These are phyloP conservation scores for Malus sieversii DNA, from an alignment of 306 rosid genomes.

Conservation along the genomic window DNA sequence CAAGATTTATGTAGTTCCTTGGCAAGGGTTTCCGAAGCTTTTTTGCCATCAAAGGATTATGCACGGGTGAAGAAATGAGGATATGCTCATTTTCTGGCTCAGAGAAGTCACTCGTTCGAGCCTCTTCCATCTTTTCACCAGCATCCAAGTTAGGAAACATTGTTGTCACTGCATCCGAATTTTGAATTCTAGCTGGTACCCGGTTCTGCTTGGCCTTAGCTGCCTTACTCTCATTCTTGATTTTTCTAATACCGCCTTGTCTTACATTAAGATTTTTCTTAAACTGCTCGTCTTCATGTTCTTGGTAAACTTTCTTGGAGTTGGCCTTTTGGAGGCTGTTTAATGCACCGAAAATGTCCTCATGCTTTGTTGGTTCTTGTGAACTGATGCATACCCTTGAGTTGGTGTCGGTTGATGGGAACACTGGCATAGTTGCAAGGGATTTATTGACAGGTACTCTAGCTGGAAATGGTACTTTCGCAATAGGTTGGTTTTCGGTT, in stretches of 20 bases:
- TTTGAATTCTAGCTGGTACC: conserved; percentile 44
- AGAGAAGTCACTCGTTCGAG: conserved; percentile 46
- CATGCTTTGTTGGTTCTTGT: conserved; percentile 41
- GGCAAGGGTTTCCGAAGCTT: conserved; percentile 47
- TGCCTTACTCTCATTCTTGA: conserved; percentile 42
- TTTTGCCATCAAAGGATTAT: conserved; percentile 38
- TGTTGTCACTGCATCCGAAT: conserved; percentile 38
- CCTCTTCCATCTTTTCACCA: conserved; percentile 38
- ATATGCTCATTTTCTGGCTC: conserved; percentile 69
- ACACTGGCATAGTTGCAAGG: conserved; percentile 29
- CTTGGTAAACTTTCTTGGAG: conserved; percentile 49
- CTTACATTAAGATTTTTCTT: conserved; percentile 53
- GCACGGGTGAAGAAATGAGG: conserved; percentile 30
- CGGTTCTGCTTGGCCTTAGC: conserved; percentile 61
- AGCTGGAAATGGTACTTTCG: conserved; percentile 48
- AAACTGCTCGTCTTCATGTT: conserved; percentile 61
- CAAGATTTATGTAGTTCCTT: conserved; percentile 61
- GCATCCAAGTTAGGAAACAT: conserved; percentile 37
- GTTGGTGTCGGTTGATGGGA: conserved; percentile 17
- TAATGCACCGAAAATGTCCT: conserved; percentile 36
- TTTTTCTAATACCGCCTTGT: conserved; percentile 62
- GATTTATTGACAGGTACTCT: conserved; percentile 60
- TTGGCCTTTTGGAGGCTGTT: conserved; percentile 41
- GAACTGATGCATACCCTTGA: conserved; percentile 22
- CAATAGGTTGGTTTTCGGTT: conserved; percentile 48